These are phyloP conservation scores for Clavispora asparagi DNA, from an alignment of 805 yeast species.

Conservation along the genomic window DNA sequence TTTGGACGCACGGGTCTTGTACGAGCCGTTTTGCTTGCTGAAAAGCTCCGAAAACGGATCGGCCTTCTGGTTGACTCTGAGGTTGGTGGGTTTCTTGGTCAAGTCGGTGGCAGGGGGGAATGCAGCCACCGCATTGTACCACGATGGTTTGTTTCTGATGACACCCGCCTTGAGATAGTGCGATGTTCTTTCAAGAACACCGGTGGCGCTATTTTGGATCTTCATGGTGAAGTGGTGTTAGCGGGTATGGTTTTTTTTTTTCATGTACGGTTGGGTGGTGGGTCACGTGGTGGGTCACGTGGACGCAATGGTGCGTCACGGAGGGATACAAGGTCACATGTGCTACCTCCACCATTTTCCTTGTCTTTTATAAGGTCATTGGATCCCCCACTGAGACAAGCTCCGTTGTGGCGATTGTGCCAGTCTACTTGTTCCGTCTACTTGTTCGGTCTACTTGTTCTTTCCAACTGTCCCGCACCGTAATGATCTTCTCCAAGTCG, in stretches of 20 bases:
- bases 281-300: neutral
- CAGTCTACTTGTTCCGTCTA: too few species aligned
- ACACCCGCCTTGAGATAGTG: constrained; percentile 67
- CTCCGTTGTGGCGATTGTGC: too few species aligned
- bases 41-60: constrained; percentile 24
- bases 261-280: neutral
- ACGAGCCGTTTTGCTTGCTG: constrained; percentile 19
- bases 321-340: too few species aligned
- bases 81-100: constrained; percentile 38
- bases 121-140: constrained; percentile 82
- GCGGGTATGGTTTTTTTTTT: neutral
- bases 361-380: too few species aligned
- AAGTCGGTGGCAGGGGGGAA: constrained; percentile 74
- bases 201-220: constrained; percentile 63
- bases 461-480: neutral
- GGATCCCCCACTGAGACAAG: too few species aligned
- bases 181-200: constrained; percentile 76
- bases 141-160: constrained; percentile 70
- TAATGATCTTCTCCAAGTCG: neutral
- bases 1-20: constrained; percentile 44
- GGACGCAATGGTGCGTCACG: too few species aligned
- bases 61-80: constrained; percentile 20
- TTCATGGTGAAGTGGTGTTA: constrained; percentile 40
- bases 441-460: too few species aligned
- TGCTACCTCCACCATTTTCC: too few species aligned